Base-by-base conservation (phyloP, 441 rosid genomes). In the Croton laevigatus region DNA sequence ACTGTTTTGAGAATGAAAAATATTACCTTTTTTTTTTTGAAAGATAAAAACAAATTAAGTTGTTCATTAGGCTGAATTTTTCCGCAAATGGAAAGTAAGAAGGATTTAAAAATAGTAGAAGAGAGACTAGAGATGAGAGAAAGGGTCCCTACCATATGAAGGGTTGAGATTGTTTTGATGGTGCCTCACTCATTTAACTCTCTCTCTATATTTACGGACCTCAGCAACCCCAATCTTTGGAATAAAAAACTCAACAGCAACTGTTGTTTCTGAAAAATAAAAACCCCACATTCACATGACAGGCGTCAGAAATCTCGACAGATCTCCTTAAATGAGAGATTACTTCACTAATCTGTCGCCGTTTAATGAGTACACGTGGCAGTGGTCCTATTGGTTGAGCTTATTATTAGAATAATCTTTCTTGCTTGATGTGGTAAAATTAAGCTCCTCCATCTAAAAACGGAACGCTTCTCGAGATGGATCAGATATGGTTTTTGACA, bases 381-480 rank as follows among this genome's bases (percentile, higher is more conserved):
- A n/a, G 27, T 46, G 71, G 71, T n/a, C 61, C 68, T 52, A 19
- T 3, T 73, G 59, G 63, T 60, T 51, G 32, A 27, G 32, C 32
- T 2, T 27, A 27, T 27, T 1, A 27, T 27, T 27, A 27, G 32
- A 27, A 27, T 27, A 27, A 27, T 1, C 1, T 27, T 1, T 27
- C 32, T 27, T 27, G 32, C 1, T 27, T 57, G 78, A 10, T 59
- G 66, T 13, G 8, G 8, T 59, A 51, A 69, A 44, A 19, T 45
- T 38, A 74, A 59, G 32, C 64, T 55, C 42, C 71, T 59, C 71
- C 62, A 23, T 23, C 42, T 65, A 62, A 51, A 62, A 79, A 60
- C 14, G 68, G 83, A 81, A 73, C 87, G 80, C 87, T 40, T 78
- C 75, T 75, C 87, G 80, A 87, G 87, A 71, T 36, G 85, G 87